Base-by-base conservation (phyloP, 1,284 basidiomycete genomes). In the Acaromyces ingoldii region DNA sequence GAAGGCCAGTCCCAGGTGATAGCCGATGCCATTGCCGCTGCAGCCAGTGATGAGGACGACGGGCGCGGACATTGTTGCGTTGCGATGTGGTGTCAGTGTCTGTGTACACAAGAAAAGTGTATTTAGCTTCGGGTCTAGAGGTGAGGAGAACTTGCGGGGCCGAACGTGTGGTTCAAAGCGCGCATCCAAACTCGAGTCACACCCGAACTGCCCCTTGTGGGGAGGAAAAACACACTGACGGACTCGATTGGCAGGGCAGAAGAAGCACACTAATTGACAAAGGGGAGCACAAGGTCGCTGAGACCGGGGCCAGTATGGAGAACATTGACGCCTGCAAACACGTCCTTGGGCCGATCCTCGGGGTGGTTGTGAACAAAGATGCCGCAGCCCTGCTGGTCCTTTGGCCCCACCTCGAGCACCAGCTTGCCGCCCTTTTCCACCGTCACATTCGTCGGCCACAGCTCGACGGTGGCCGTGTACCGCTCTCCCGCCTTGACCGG, bases 361-460 rank as follows among this genome's bases (percentile, higher is more conserved):
- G 55, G 55, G 13, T 53, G 51, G 9, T 36, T 43, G 22, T 57
- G 55, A 10, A 44, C 47, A 26, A 53, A 52, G 4, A 57, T 38
- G n/a, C 46, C 46, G 2, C 46, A 45, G 11, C 55, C 55, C 34
- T 57, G 55, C 39, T 57, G 55, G 30, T 58, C 56, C 24, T 58
- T 56, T 7, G 57, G 54, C 1, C 53, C 57, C 4, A 74, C 62
- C 43, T 76, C 74, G 29, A 75, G 47, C 1, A 67, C 62, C 21
- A 76, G 52, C 17, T 58, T 59, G 17, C 60, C 55, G 1, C 74
- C 74, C 0, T 48, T 40, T 13, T 56, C 51, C n/a, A 76, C 55
- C 3, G 74, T 66, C 4, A 64, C 59, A n/a, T 56, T 62, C 6
- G 75, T 76, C 17, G 75, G 75, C 75, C 75, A 75, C 29, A 76